These are phyloP conservation scores for Cephalotrichum gorgonifer DNA, from an alignment of 2,329 filamentous ascomycete species.

Conservation along the genomic window DNA sequence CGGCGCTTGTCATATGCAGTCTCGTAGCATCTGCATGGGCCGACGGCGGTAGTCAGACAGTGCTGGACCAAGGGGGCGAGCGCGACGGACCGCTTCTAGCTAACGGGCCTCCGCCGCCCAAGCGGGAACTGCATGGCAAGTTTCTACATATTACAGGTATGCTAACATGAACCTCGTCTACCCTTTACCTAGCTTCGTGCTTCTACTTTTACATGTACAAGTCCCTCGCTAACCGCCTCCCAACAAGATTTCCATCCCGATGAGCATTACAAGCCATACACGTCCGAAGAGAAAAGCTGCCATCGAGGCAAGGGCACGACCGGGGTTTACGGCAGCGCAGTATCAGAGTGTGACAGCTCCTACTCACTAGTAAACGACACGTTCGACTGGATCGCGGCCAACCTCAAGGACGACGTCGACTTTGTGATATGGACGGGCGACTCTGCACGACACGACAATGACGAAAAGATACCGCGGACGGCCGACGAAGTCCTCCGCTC, in stretches of 20 bases:
- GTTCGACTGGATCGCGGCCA: constrained; percentile 74
- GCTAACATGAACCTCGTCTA: too few relatives aligned
- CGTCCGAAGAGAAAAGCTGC: constrained; percentile 63
- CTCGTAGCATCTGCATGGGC: constrained; percentile 16
- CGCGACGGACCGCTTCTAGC: constrained; percentile 6
- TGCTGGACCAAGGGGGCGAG: not conserved
- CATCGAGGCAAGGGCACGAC: constrained; percentile 69
- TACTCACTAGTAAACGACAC: constrained; percentile 74
- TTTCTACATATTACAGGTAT: constrained; percentile 85
- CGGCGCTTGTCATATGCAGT: constrained; percentile 16
- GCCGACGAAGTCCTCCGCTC: constrained; percentile 64
- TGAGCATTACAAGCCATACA: constrained; percentile 70
- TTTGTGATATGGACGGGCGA: constrained; percentile 93
- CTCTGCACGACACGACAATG: constrained; percentile 80
- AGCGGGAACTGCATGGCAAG: constrained; percentile 52
- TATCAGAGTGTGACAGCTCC: constrained; percentile 81
- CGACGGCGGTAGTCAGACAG: constrained; percentile 7
- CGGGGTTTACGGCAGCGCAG: constrained; percentile 75
- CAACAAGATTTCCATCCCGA: constrained; percentile 81
- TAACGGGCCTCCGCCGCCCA: constrained; percentile 10
- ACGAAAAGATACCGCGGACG: constrained; percentile 68
- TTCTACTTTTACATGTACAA: not conserved
- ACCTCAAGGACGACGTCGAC: constrained; percentile 70
- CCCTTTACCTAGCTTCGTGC: constrained; percentile 6
- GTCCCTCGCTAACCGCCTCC: constrained; percentile 3